Conservation (phyloP, 169 alveolate genomes). For the Besnoitia besnoiti region DNA sequence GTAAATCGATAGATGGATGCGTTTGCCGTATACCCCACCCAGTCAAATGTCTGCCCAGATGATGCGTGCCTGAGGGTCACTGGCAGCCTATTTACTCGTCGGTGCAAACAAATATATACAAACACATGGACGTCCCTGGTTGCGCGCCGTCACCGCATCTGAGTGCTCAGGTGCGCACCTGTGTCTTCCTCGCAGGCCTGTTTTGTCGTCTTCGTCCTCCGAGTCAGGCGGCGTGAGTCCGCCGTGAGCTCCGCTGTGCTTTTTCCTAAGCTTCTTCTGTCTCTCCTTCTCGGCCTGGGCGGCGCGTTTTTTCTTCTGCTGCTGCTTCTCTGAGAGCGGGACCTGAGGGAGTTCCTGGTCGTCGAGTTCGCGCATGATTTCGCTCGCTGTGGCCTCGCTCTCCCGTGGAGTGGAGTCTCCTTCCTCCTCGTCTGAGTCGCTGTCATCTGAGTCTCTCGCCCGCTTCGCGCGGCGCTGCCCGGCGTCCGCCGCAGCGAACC, state of each 20-base stretch:
- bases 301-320: conserved; percentile 30
- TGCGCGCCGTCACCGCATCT: too few species aligned
- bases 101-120: too few species aligned
- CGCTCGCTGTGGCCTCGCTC: not conserved
- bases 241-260: not conserved
- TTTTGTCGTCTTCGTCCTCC: conserved; percentile 18
- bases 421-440: not conserved
- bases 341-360: conserved; percentile 63
- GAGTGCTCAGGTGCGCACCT: not conserved
- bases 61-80: too few species aligned
- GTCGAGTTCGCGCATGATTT: conserved; percentile 10
- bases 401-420: not conserved
- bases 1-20: too few species aligned
- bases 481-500: not conserved
- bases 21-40: too few species aligned
- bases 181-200: not conserved
- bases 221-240: not conserved
- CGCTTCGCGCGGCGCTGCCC: not conserved
- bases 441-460: not conserved
- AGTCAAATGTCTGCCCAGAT: too few species aligned
- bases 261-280: not conserved
- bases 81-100: too few species aligned
- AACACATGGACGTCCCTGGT: too few species aligned
- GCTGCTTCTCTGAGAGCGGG: conserved; percentile 63
- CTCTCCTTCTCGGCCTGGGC: not conserved